Base-by-base conservation (phyloP, 768 basidiomycete species). In the Panellus pusillus region DNA sequence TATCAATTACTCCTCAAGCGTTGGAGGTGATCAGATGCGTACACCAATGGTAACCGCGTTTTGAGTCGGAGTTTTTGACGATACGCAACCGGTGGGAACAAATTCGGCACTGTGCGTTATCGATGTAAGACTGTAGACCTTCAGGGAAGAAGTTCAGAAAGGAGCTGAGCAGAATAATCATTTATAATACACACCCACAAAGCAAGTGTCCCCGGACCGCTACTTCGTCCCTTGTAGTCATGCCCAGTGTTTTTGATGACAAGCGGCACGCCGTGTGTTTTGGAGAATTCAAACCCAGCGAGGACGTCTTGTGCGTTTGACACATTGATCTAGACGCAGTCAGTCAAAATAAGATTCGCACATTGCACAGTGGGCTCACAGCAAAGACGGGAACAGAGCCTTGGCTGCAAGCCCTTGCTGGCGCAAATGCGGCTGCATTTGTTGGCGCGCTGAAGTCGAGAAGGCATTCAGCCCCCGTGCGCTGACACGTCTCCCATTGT, bases 191-290 rank as follows among this genome's bases (percentile, higher is more conserved):
- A 24, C 24, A 50, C 54, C 64, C 65, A 67, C 17, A 68, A 49
- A 11, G 51, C 59, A 27, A 68, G 43, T 5, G 66, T 57, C 15
- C 57, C 44, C 4, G 62, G 61, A 1, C 57, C 63, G 19, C 46
- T 47, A 40, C 64, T 65, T 1, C 64, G 61, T 3, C 68, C 65
- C 20, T 58, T 55, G 54, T 65, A 67, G 52, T 69, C 68, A 44
- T 69, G 68, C 59, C 67, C 67, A 19, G 66, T 66, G 46, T 65
- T 67, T 47, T 66, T 67, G 29, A 68, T 58, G 4, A 59, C 60
- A 9, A 68, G 37, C 14, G 59, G 58, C 11, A 66, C 59, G 14
- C 55, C 55, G 9, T 59, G 59, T 8, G 27, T 15, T 9, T 49
- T 52, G 9, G 66, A 55, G 56, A 66, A 68, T 17, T 41, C 44